phyloP scores from a whole-genome alignment of 2,329 filamentous ascomycete genomes.

The Beauveria brongniartii region DNA sequence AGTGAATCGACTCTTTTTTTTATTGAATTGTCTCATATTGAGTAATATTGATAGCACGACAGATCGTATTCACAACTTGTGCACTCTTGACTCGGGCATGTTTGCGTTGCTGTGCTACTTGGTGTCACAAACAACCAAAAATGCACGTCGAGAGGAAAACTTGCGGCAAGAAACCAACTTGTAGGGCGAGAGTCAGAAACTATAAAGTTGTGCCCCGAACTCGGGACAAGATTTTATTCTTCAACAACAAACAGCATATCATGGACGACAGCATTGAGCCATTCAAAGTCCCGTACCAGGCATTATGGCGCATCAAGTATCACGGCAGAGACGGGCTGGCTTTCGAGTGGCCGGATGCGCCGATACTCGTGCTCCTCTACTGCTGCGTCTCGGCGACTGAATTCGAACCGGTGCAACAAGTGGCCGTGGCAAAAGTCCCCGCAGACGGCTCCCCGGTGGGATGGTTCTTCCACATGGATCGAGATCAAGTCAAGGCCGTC shows the following conservation, averaged over 20 bases:
- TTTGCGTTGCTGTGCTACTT: background rate
- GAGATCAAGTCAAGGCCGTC: background rate
- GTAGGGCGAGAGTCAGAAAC: too few relatives aligned
- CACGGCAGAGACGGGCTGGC: background rate
- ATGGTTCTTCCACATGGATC: constrained; percentile 2
- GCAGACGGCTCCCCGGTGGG: background rate
- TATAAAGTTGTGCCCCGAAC: too few relatives aligned
- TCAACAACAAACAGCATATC: background rate
- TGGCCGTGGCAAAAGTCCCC: background rate
- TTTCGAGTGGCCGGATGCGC: background rate
- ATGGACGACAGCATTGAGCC: background rate
- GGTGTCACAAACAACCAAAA: background rate
- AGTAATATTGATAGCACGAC: background rate
- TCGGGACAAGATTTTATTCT: too few relatives aligned
- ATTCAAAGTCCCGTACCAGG: background rate
- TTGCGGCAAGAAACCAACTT: background rate
- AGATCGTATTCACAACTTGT: background rate
- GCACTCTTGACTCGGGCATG: background rate
- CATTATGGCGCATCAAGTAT: constrained; percentile 2
- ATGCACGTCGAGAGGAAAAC: background rate
- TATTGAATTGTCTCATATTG: too few relatives aligned
- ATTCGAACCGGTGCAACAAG: background rate
- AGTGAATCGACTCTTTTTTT: too few relatives aligned
- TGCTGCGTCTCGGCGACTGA: background rate
- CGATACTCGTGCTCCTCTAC: background rate